A percentile compares a stretch with the other conserved stretches of the same genome.
phyloP scores from a whole-genome alignment of 2,329 filamentous ascomycete genomes.

The Neocatenulostroma microsporum region DNA sequence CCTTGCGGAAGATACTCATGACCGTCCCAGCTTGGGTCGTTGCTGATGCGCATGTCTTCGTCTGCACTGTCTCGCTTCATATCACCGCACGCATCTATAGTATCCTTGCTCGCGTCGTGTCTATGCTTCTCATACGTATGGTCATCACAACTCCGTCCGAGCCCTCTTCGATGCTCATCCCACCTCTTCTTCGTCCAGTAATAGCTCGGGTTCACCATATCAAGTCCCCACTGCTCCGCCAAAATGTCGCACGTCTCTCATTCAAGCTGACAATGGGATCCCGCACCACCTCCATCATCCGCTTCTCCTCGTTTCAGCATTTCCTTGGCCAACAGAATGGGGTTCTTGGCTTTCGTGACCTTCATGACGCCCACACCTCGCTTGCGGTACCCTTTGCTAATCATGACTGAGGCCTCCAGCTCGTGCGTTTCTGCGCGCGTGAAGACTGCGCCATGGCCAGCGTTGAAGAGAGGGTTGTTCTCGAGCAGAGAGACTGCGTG shows the following conservation, averaged over 20 bases:
- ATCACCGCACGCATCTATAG: background rate
- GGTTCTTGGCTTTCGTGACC: conserved; percentile 66
- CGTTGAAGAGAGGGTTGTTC: conserved; percentile 76
- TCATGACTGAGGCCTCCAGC: conserved; percentile 82
- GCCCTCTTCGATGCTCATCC: conserved; percentile 64
- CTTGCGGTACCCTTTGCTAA: conserved; percentile 64
- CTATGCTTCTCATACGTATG: conserved; percentile 37
- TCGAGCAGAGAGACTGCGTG: conserved; percentile 70
- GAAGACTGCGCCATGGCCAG: conserved; percentile 76
- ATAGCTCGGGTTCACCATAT: conserved; percentile 61
- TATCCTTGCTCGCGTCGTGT: conserved; percentile 21
- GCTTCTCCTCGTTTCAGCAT: conserved; percentile 61
- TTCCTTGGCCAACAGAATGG: conserved; percentile 63
- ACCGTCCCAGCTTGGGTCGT: conserved; percentile 47
- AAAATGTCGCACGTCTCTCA: conserved; percentile 62
- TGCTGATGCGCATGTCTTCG: background rate
- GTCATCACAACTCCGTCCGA: conserved; percentile 36
- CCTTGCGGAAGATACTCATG: conserved; percentile 70
- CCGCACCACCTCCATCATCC: conserved; percentile 52
- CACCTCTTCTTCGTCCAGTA: conserved; percentile 72
- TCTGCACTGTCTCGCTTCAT: background rate
- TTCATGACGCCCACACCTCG: conserved; percentile 71
- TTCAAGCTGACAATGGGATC: conserved; percentile 62
- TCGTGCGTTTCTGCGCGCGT: conserved; percentile 75
- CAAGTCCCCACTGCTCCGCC: conserved; percentile 60